A percentile compares a stretch with the other conserved stretches of the same genome.
Evolutionary conservation across 2,329 filamentous ascomycete genomes (phyloP).

Genomic region (Eurotiales sp.): DNA sequence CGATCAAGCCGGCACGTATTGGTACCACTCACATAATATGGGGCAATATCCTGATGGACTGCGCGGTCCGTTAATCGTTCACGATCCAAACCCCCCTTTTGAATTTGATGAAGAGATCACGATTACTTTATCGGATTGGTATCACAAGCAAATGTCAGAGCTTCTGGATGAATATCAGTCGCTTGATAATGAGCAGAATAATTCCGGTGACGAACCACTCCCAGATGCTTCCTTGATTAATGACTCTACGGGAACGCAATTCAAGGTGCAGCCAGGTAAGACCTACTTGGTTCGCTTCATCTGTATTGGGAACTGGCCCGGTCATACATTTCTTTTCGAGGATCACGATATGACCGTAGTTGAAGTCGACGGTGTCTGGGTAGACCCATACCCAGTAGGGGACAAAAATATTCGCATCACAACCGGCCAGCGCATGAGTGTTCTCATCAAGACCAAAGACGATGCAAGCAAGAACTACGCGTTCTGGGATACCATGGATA

Average conservation of each 20-base stretch:
- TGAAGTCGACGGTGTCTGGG: slow-evolving; percentile 34
- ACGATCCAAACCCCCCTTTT: slow-evolving; percentile 61
- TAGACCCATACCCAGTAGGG: slow-evolving; percentile 37
- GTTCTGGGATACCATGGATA: slow-evolving; percentile 67
- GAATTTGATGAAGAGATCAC: slow-evolving; percentile 60
- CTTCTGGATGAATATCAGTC: slow-evolving; percentile 45
- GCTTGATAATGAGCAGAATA: slow-evolving; percentile 43
- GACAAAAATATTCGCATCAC: slow-evolving; percentile 63
- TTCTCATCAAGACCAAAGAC: slow-evolving; percentile 59
- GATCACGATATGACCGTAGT: slow-evolving; percentile 38
- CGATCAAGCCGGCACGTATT: slow-evolving; percentile 69
- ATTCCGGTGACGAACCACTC: slow-evolving; percentile 58
- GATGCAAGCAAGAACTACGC: slow-evolving; percentile 62
- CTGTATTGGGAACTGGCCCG: slow-evolving; percentile 67
- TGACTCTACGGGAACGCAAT: slow-evolving; percentile 59
- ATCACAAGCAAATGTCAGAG: slow-evolving; percentile 56
- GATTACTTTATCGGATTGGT: slow-evolving; percentile 68
- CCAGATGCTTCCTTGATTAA: slow-evolving; percentile 68
- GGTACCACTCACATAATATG: slow-evolving; percentile 70
- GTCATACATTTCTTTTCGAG: slow-evolving; percentile 48
- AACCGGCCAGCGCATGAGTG: slow-evolving; percentile 60
- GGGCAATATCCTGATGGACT: slow-evolving; percentile 70
- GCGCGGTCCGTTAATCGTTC: slow-evolving; percentile 60
- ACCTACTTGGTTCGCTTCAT: slow-evolving; percentile 71
- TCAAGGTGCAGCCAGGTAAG: slow-evolving; percentile 61